phyloP scores from a whole-genome alignment of 2,329 filamentous ascomycete genomes.

The Apiospora phragmitis region DNA sequence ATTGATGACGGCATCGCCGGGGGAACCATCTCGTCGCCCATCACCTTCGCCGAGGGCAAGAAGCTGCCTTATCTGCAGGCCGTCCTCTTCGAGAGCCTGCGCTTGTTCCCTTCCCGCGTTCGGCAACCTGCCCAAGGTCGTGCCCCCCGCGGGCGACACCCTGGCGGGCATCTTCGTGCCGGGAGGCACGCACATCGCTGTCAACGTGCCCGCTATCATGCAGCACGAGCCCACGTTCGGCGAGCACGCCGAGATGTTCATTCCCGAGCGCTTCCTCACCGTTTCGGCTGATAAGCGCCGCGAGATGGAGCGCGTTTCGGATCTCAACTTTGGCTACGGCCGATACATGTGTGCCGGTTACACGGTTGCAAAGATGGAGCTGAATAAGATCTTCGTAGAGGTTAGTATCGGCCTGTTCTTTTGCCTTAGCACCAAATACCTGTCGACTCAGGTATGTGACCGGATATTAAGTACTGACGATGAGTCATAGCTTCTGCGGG shows the following conservation, averaged over 20 bases:
- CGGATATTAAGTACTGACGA: too few species aligned
- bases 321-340: constrained; percentile 8
- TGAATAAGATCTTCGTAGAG: constrained; percentile 7
- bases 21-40: constrained; percentile 26
- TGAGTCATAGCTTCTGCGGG: too few species aligned
- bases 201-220: not conserved
- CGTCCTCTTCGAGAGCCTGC: constrained; percentile 38
- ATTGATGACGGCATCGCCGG: constrained; percentile 38
- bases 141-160: constrained; percentile 31
- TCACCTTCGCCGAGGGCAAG: constrained; percentile 26
- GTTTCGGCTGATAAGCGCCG: not conserved
- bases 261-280: constrained; percentile 8
- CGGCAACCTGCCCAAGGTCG: constrained; percentile 28
- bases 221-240: constrained; percentile 2
- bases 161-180: constrained; percentile 17
- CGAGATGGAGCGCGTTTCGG: constrained; percentile 3
- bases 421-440: too few species aligned
- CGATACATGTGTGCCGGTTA: constrained; percentile 5
- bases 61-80: constrained; percentile 36
- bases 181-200: constrained; percentile 8
- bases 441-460: too few species aligned
- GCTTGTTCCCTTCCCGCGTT: constrained; percentile 35
- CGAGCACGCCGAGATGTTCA: not conserved
- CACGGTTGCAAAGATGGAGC: not conserved
- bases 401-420: too few species aligned